These are phyloP conservation scores for Neurospora sp. DNA, from an alignment of 495 filamentous ascomycete genomes.

Conservation along the genomic window DNA sequence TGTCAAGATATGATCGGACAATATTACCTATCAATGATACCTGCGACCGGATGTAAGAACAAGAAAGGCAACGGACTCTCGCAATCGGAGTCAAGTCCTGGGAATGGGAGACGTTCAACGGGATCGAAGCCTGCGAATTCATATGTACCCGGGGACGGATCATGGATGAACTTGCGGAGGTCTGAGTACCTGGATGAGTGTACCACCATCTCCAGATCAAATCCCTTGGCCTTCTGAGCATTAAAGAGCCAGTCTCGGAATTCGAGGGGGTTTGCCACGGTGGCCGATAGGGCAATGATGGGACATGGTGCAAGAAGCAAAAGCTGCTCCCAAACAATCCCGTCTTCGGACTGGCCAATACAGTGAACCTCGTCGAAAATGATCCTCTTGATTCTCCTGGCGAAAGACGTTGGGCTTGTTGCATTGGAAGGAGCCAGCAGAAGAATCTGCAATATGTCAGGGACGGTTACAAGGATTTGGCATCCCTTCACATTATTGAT, in stretches of 20 bases:
- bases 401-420: slow-evolving; percentile 43
- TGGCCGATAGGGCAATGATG: slow-evolving; percentile 72
- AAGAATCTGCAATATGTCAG: slow-evolving; percentile 72
- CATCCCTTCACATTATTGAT: slow-evolving; percentile 62
- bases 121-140: slow-evolving; percentile 44
- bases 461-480: slow-evolving; percentile 68
- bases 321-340: slow-evolving; percentile 73
- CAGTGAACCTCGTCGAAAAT: slow-evolving; percentile 83
- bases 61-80: slow-evolving; percentile 29
- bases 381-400: slow-evolving; percentile 55
- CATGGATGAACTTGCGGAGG: slow-evolving; percentile 58
- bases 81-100: slow-evolving; percentile 39
- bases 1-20: background rate
- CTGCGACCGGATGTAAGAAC: slow-evolving; percentile 61
- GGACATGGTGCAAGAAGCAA: slow-evolving; percentile 64
- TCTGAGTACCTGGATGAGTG: slow-evolving; percentile 63
- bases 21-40: slow-evolving; percentile 38
- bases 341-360: slow-evolving; percentile 68
- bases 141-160: slow-evolving; percentile 37
- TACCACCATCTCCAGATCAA: slow-evolving; percentile 52
- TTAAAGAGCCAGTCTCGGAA: slow-evolving; percentile 57
- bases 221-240: slow-evolving; percentile 42
- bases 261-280: slow-evolving; percentile 63
- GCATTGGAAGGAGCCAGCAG: slow-evolving; percentile 59
- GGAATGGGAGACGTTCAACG: slow-evolving; percentile 19